Evolutionary conservation across 176 grass and related monocot genomes (phyloP), one percentile per base, ranked within the genome.

Genomic region (Cenchrus purpureus): DNA sequence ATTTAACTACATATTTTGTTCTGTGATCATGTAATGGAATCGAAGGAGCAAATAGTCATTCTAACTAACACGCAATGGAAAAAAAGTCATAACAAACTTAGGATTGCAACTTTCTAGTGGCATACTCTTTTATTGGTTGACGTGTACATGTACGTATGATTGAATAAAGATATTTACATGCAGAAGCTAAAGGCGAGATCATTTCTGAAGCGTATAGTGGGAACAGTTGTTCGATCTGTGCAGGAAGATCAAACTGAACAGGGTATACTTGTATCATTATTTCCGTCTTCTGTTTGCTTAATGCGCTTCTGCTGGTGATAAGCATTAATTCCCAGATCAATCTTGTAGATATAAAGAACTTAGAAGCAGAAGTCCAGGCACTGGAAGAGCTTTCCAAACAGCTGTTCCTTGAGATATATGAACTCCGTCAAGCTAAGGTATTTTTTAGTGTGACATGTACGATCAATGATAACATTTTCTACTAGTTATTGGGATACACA

Each of bases 361-460:
- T 94, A 83, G 93, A 99, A 88, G 97, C 97, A 73, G 93, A 99
- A 88, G 88, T 94, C 55, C 93, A 96, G 86, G 97, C 91, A 86
- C 84, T 99, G 42, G 97, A 99, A 86, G 97, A 99, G 84, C 91
- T 99, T 80, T 96, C 97, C 29, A 99, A 99, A 86, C 97, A 99
- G 81, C 82, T 99, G 71, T 99, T 96, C 68, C 94, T 99, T 54
- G 97, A 99, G 85, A 87, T 99, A 85, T 96, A 94, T 89, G 97
- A 99, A 86, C 94, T 99, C 71, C 89, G 94, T 49, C 91, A 99
- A 85, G 94, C 93, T 68, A 99, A 99, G 90, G 97, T 99, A 76
- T 77, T 16, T 61, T 25, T 80, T 66, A 80, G 12, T 81, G 61
- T 53, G 48, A 43, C 17, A 72, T 20, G 2, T 46, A 45, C 50